Evolutionary conservation across 1,284 basidiomycete genomes (phyloP).

Genomic region (Austroboletus novae-zelandiae): DNA sequence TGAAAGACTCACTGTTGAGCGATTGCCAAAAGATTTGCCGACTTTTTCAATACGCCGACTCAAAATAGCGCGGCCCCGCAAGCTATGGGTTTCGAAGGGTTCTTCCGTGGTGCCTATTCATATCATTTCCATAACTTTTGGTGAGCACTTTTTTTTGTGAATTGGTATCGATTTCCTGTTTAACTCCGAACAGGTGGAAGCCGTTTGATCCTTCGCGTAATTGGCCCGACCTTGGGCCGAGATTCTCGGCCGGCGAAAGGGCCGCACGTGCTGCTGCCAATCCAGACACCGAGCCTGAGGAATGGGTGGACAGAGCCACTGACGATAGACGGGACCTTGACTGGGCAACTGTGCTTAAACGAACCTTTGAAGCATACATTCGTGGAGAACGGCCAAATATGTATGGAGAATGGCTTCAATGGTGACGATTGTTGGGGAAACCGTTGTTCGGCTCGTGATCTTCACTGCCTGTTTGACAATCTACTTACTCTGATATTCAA

Average conservation of each 20-base stretch:
- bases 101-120: slow-evolving; percentile 83
- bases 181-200: slow-evolving; percentile 69
- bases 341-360: slow-evolving; percentile 88
- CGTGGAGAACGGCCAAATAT: slow-evolving; percentile 87
- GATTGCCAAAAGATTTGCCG: slow-evolving; percentile 49
- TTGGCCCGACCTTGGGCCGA: slow-evolving; percentile 86
- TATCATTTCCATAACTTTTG: slow-evolving; percentile 89
- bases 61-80: slow-evolving; percentile 69
- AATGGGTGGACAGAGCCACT: slow-evolving; percentile 40
- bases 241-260: slow-evolving; percentile 73
- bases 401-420: slow-evolving; percentile 84
- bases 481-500: slow-evolving; percentile 30
- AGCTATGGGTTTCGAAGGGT: slow-evolving; percentile 79
- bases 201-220: slow-evolving; percentile 87
- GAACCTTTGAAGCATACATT: slow-evolving; percentile 87
- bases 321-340: slow-evolving; percentile 74
- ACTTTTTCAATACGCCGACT: slow-evolving; percentile 79
- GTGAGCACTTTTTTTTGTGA: slow-evolving; percentile 35
- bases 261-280: slow-evolving; percentile 45
- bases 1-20: slow-evolving; percentile 1
- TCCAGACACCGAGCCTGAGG: slow-evolving; percentile 33
- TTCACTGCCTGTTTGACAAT: slow-evolving; percentile 21
- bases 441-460: slow-evolving; percentile 3
- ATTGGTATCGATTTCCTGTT: no score
- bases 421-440: slow-evolving; percentile 40